Percentiles rank a stretch among this genome's conserved stretches.
phyloP scores from a whole-genome alignment of 305 asterid species.

The Ilex paraguariensis region DNA sequence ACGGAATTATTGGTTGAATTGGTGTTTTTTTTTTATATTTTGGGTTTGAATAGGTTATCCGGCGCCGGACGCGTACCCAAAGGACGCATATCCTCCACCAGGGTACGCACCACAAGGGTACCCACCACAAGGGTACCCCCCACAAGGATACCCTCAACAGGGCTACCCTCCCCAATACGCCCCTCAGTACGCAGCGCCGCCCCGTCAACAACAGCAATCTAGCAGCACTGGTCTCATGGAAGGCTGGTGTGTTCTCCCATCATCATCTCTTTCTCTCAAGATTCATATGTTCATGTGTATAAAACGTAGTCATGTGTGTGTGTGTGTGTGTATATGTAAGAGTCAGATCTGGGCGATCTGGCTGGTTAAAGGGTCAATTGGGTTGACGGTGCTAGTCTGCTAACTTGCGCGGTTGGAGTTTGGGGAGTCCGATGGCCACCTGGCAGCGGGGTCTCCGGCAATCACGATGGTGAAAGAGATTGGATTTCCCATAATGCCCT shows the following conservation, averaged over 20 bases:
- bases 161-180: conserved; percentile 32
- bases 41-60: conserved; percentile 10
- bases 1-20: neutral
- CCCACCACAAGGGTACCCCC: conserved; percentile 17
- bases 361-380: no score
- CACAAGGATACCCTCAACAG: conserved; percentile 9
- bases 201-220: neutral
- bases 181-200: conserved; percentile 28
- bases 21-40: neutral
- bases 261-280: neutral
- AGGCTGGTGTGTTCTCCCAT: neutral
- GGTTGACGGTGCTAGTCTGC: no score
- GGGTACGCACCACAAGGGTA: conserved; percentile 8
- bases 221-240: neutral
- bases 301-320: no score
- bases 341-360: no score
- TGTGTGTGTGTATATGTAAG: no score
- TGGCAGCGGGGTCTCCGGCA: no score
- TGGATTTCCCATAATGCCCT: no score
- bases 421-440: no score
- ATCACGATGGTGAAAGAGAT: no score
- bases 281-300: no score
- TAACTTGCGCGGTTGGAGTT: no score
- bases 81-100: conserved; percentile 1
- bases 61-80: conserved; percentile 1